Conservation (phyloP, 2,329 filamentous ascomycete genomes). For the Xylaria multiplex region DNA sequence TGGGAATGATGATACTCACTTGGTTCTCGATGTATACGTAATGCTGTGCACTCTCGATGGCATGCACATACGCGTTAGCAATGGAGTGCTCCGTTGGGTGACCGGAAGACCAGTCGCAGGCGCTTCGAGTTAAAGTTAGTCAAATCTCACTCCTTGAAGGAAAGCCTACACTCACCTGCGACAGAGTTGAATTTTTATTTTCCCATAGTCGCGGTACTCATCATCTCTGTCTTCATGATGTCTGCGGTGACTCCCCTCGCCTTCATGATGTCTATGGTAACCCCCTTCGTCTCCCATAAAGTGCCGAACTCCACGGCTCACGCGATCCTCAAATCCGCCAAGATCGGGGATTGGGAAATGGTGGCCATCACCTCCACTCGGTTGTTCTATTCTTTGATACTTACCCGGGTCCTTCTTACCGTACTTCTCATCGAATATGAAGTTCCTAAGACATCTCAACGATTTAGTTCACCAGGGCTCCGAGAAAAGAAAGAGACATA, state of each 20-base stretch:
- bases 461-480: background rate
- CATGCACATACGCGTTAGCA: constrained; percentile 81
- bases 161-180: constrained; percentile 54
- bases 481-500: constrained; percentile 43
- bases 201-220: constrained; percentile 46
- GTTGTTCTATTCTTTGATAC: constrained; percentile 53
- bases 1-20: constrained; percentile 45
- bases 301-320: constrained; percentile 53
- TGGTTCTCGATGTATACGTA: constrained; percentile 85
- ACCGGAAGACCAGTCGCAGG: constrained; percentile 63
- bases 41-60: constrained; percentile 74
- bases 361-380: constrained; percentile 35
- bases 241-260: constrained; percentile 1
- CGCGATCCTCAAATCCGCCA: constrained; percentile 57
- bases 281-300: constrained; percentile 52
- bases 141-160: background rate
- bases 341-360: constrained; percentile 41
- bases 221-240: constrained; percentile 18
- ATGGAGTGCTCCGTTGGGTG: constrained; percentile 77
- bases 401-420: constrained; percentile 60
- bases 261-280: constrained; percentile 19
- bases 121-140: constrained; percentile 48
- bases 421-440: constrained; percentile 88
- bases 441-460: constrained; percentile 67
- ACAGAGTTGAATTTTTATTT: constrained; percentile 59